Base-by-base conservation (phyloP, 768 basidiomycete genomes). In the Suillus spraguei region DNA sequence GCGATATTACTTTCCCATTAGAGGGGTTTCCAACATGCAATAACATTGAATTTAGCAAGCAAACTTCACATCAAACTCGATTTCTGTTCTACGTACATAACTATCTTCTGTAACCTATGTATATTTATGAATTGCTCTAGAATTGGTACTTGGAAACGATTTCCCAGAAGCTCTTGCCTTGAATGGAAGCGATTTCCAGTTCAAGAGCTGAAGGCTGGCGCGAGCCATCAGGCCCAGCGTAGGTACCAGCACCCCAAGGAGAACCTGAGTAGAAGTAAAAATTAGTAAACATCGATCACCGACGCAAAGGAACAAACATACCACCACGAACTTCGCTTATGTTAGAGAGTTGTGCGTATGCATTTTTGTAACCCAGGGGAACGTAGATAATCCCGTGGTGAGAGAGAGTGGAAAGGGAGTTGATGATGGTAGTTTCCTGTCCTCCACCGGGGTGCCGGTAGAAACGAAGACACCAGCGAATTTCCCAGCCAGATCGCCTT, bases 351-450 rank as follows among this genome's bases (percentile, higher is more conserved):
- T 80, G 76, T 1, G 70, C 62, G 64, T 84, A 83, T 3, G 81
- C 76, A 63, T 77, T 69, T n/a, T 79, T 77, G 69, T 91, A 91
- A 0, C 92, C 92, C 50, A 91, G 78, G 0, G 94, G 91, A 4
- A 92, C 89, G 68, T 77, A 91, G 71, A 84, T 76, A 35, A 90
- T 83, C 22, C 91, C 92, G 63, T 92, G 90, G 72, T 95, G 92
- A 8, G 81, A 72, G 61, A 94, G 70, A 49, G 88, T 85, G 60
- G 83, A 84, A 71, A 92, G 69, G 41, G 78, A 70, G 60, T 70
- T 80, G 41, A 87, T 66, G 53, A 78, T 80, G 5, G 89, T 90
- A 5, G 79, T 64, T 69, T 89, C 90, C 67, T 95, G 93, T n/a
- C 94, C 94, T 63, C 93, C 92, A 61, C 92, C 13, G 81, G 85